Evolutionary conservation across 1,284 basidiomycete genomes (phyloP).

Genomic region (Trametes versicolor): DNA sequence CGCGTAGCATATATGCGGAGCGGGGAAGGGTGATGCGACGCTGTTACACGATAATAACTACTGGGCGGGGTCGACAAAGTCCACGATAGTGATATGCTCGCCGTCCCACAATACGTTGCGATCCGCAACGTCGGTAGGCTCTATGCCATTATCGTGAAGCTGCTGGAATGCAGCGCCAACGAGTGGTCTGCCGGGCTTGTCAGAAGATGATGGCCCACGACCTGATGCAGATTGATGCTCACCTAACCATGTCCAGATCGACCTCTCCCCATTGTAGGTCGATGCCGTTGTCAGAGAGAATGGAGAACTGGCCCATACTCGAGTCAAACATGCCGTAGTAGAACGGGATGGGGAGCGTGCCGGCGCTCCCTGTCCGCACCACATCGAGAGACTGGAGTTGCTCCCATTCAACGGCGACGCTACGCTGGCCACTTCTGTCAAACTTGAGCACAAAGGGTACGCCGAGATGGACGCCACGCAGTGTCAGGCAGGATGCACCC

Average conservation of each 20-base stretch:
- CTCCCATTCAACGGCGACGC: neutral
- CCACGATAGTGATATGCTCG: neutral
- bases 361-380: neutral
- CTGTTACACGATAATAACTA: no score
- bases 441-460: neutral
- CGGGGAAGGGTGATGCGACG: no score
- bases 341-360: neutral
- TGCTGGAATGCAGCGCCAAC: neutral
- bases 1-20: no score
- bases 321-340: neutral
- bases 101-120: neutral
- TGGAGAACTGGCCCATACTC: neutral
- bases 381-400: neutral
- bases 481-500: neutral
- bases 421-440: neutral
- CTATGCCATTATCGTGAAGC: neutral
- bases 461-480: neutral
- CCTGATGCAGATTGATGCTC: no score
- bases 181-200: no score
- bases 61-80: conserved; percentile 56
- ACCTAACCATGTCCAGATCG: neutral
- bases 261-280: neutral
- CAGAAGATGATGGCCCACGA: no score
- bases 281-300: neutral
- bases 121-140: neutral